A percentile compares a stretch with the other conserved stretches of the same genome.
Evolutionary conservation across 768 basidiomycete species (phyloP).

Genomic region (Trametes maxima): DNA sequence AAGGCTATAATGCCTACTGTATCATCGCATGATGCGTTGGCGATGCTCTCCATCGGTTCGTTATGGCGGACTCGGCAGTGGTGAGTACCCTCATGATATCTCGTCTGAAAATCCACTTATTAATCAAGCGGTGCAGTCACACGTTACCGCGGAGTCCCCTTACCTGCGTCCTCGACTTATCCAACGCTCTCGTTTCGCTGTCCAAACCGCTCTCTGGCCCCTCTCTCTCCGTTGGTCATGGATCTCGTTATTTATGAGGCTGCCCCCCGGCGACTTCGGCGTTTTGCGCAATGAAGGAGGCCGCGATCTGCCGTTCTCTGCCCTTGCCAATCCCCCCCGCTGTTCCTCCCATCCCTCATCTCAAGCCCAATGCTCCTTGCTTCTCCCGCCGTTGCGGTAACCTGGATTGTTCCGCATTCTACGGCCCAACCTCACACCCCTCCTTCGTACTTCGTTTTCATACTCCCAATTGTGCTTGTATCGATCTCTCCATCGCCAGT

Average conservation of each 20-base stretch:
- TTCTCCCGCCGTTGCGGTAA: too few relatives aligned
- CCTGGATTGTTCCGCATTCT: neutral
- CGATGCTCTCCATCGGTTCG: neutral
- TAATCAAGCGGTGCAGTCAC: too few relatives aligned
- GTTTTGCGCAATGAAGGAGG: too few relatives aligned
- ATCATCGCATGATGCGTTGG: constrained; percentile 3
- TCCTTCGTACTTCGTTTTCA: neutral
- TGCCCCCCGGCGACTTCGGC: too few relatives aligned
- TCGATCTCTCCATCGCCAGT: neutral
- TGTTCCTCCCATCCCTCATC: neutral
- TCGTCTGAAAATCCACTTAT: too few relatives aligned
- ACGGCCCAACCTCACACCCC: neutral
- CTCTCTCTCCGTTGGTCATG: too few relatives aligned
- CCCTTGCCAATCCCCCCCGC: neutral
- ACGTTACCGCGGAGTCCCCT: too few relatives aligned
- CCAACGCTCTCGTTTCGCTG: too few relatives aligned
- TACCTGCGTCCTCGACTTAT: too few relatives aligned
- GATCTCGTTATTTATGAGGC: too few relatives aligned
- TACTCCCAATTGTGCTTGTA: neutral
- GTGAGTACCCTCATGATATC: neutral
- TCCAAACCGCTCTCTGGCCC: too few relatives aligned
- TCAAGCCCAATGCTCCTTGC: neutral
- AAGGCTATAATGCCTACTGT: neutral
- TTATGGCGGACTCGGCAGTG: neutral
- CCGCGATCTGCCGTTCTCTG: neutral